phyloP scores from a whole-genome alignment of 805 yeast genomes.

The Candida incommunis region DNA sequence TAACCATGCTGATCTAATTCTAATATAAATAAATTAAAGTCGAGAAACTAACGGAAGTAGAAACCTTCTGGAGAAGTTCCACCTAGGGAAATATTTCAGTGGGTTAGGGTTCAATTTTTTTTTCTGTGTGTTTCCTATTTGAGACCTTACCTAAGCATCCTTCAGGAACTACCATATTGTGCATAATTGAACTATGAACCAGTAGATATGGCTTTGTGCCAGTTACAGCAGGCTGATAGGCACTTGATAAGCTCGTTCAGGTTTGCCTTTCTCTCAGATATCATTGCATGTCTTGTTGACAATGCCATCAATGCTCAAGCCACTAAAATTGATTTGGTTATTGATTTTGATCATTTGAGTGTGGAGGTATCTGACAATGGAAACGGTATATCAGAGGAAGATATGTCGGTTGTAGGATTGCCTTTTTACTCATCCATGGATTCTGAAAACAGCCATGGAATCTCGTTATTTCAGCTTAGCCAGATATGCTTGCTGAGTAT shows the following conservation, averaged over 20 bases:
- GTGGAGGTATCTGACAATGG: constrained; percentile 46
- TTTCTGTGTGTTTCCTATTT: too few species aligned
- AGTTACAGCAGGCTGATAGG: background rate
- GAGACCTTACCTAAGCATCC: too few species aligned
- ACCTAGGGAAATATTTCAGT: background rate
- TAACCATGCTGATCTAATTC: constrained; percentile 53
- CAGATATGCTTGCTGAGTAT: constrained; percentile 27
- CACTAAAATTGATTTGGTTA: constrained; percentile 3
- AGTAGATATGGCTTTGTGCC: background rate
- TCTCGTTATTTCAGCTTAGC: constrained; percentile 35
- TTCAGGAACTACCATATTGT: too few species aligned
- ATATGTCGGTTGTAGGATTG: constrained; percentile 28
- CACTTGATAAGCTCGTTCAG: background rate
- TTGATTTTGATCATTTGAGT: constrained; percentile 4
- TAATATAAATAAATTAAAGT: background rate
- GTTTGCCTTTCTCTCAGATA: background rate
- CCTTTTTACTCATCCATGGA: constrained; percentile 29
- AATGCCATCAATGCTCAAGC: constrained; percentile 7
- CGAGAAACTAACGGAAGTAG: too few species aligned
- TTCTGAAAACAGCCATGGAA: constrained; percentile 28
- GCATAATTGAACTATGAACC: too few species aligned
- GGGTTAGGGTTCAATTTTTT: background rate
- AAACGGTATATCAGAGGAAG: constrained; percentile 34
- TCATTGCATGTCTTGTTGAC: background rate
- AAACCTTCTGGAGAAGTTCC: too few species aligned